These are phyloP conservation scores for Sanghuangporus weigelae DNA, from an alignment of 1,284 basidiomycete genomes.

Conservation along the genomic window DNA sequence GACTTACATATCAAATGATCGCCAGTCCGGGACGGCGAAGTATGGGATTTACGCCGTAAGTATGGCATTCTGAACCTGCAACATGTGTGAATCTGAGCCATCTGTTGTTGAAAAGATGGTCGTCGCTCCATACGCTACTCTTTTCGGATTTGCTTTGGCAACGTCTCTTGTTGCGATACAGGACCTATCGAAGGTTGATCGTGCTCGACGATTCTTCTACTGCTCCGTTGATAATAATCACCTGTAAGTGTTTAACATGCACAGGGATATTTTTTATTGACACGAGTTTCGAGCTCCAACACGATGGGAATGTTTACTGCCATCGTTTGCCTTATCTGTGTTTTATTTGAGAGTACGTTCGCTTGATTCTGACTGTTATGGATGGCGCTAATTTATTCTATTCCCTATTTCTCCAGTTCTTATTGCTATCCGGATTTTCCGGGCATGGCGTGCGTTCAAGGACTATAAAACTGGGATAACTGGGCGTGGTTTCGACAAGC, in stretches of 20 bases:
- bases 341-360: slow-evolving; percentile 28
- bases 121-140: slow-evolving; percentile 30
- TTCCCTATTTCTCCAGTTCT: slow-evolving; percentile 20
- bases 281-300: slow-evolving; percentile 22
- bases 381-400: background rate
- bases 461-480: slow-evolving; percentile 20
- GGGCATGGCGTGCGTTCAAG: slow-evolving; percentile 28
- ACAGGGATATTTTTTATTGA: background rate
- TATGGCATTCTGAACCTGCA: background rate
- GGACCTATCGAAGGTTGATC: slow-evolving; percentile 27
- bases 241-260: slow-evolving; percentile 23
- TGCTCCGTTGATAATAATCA: slow-evolving; percentile 26
- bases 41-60: slow-evolving; percentile 22
- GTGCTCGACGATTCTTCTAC: slow-evolving; percentile 29
- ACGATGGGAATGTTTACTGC: slow-evolving; percentile 30
- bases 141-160: slow-evolving; percentile 27
- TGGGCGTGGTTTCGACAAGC: slow-evolving; percentile 24
- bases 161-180: slow-evolving; percentile 28
- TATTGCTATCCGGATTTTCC: slow-evolving; percentile 26
- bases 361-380: background rate
- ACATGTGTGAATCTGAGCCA: background rate
- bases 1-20: slow-evolving; percentile 4
- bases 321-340: slow-evolving; percentile 28
- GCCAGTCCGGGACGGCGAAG: slow-evolving; percentile 14
- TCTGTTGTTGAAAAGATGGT: slow-evolving; percentile 28